These are phyloP conservation scores for Cymodocea nodosa DNA, from an alignment of 116 monocot species.

Conservation along the genomic window DNA sequence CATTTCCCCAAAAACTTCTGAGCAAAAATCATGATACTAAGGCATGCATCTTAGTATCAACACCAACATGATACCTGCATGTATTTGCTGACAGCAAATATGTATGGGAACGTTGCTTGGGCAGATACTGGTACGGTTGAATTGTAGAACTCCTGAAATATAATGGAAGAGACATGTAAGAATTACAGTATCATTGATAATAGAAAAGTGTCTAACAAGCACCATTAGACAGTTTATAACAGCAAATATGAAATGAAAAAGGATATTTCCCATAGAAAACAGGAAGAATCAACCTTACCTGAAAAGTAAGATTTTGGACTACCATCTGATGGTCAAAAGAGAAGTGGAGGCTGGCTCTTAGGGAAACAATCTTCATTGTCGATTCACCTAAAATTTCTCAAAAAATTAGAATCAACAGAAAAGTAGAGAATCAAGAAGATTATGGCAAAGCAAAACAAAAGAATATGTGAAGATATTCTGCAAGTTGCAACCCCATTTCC, in stretches of 20 bases:
- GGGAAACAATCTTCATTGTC: constrained; percentile 45
- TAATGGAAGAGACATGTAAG: neutral
- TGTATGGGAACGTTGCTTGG: constrained; percentile 85
- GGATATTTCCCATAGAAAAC: no score
- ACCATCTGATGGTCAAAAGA: constrained; percentile 79
- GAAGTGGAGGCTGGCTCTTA: constrained; percentile 72
- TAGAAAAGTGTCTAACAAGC: neutral
- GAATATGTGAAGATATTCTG: no score
- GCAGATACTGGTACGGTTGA: constrained; percentile 63
- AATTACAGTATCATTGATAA: neutral
- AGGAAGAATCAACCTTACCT: constrained; percentile 30
- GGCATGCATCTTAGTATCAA: no score
- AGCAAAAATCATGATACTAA: no score
- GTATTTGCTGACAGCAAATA: constrained; percentile 82
- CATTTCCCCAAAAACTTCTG: no score
- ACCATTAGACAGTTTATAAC: neutral
- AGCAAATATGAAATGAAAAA: neutral
- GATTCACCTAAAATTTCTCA: constrained; percentile 49
- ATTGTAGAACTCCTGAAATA: constrained; percentile 70
- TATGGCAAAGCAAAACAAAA: no score
- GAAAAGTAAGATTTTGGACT: constrained; percentile 89
- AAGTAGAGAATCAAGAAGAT: no score
- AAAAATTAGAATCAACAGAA: constrained; percentile 1
- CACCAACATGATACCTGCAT: constrained; percentile 48
- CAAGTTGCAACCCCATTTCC: no score